Evolutionary conservation across 2,329 filamentous ascomycete species (phyloP), one percentile per base, ranked within the genome.

Genomic region (Aspergillus sp.): DNA sequence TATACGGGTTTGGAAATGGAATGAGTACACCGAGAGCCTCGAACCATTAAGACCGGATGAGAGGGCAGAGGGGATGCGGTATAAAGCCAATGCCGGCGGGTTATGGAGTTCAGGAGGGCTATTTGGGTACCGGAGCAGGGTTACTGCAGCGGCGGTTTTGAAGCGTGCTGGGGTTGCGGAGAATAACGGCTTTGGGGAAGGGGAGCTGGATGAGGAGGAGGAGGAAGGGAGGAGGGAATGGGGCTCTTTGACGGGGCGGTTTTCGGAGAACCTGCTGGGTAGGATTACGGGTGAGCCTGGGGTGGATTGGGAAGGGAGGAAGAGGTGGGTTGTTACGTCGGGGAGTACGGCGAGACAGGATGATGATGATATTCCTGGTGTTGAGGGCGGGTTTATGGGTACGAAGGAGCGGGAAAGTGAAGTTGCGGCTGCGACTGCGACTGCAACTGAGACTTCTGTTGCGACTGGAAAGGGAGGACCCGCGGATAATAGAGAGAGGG

Each of bases 281-380:
- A 77, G 83, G 19, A 80, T 87, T 61, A 75, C 80, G 17, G 81
- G 80, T 0, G 68, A 68, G 2, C 64, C 70, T 15, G 67, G 66
- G 7, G 8, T 67, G 2, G 73, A 76, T 64, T 64, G 68, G 12
- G 68, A 78, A 58, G 69, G 73, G 4, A 75, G 78, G 60, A 70
- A 79, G 21, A 65, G 73, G 48, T 88, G 84, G 84, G 77, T 73
- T 48, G 70, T 88, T 21, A 84, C 81, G 1, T 85, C 85, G 15
- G 82, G 81, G 15, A 86, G 83, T 46, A 82, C 83, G 4, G 84
- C 84, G 0, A 68, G 72, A 11, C 73, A 78, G 33, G 86, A 88
- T 67, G 70, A 81, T 17, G 85, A 88, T 64, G 71, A 81, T 56
- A 87, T 88, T 51, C 84, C 85, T 0, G 85, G 85, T 0, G 69